Evolutionary conservation across 495 filamentous ascomycete species (phyloP).

Genomic region (Aspergillus ellipticus): DNA sequence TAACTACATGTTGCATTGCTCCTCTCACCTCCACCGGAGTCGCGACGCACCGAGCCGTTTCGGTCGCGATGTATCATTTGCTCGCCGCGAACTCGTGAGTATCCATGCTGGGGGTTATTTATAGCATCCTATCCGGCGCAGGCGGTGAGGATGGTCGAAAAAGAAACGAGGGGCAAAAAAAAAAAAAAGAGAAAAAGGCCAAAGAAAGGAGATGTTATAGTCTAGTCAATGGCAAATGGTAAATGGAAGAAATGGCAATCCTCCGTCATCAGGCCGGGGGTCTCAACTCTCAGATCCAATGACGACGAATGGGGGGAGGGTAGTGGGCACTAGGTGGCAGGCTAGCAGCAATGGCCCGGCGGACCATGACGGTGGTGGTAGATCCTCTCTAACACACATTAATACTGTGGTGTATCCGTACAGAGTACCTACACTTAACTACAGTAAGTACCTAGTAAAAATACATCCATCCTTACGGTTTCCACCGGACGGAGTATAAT

Average conservation of each 20-base stretch:
- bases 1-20: neutral
- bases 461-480: too few relatives aligned
- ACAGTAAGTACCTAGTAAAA: too few relatives aligned
- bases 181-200: neutral
- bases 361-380: neutral
- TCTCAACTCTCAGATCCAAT: too few relatives aligned
- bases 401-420: too few relatives aligned
- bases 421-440: too few relatives aligned
- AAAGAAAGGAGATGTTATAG: too few relatives aligned
- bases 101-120: neutral
- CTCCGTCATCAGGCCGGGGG: too few relatives aligned
- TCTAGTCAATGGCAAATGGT: neutral
- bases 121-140: neutral
- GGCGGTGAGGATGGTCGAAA: neutral
- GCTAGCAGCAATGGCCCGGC: too few relatives aligned
- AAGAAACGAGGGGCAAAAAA: neutral
- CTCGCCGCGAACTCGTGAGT: neutral
- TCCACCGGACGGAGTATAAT: too few relatives aligned
- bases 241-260: neutral
- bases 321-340: neutral
- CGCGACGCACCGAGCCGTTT: neutral
- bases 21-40: neutral
- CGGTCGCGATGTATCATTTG: neutral
- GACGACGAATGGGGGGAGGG: neutral
- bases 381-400: too few relatives aligned